phyloP scores from a whole-genome alignment of 257 asterid species.

The Przewalskia tangutica region DNA sequence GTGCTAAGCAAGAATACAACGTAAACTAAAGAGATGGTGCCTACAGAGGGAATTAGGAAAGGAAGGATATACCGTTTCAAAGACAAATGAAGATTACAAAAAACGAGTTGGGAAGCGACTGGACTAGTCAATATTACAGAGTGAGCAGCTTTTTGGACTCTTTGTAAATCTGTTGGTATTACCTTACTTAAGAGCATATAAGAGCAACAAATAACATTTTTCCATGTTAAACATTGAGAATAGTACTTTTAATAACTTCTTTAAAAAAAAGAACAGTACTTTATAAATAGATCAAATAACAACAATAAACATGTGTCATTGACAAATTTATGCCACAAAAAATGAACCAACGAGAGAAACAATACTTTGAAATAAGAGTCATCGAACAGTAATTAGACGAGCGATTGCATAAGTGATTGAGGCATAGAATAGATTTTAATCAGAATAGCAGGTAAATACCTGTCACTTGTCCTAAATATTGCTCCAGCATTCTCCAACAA shows the following conservation, averaged over 20 bases:
- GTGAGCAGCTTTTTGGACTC: neutral
- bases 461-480: conserved; percentile 90
- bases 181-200: neutral
- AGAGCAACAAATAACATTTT: neutral
- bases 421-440: neutral
- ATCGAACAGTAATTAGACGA: neutral
- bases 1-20: neutral
- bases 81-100: neutral
- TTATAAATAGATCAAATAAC: neutral
- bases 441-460: conserved; percentile 32
- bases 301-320: neutral
- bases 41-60: neutral
- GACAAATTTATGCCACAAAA: neutral
- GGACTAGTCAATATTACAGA: neutral
- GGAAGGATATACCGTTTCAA: neutral
- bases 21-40: neutral
- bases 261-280: neutral
- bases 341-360: neutral
- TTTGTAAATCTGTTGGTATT: neutral
- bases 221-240: neutral
- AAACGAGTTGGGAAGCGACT: neutral
- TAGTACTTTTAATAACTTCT: neutral
- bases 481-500: conserved; percentile 98
- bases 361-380: neutral
- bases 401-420: neutral